Evolutionary conservation across 176 grass and related monocot genomes (phyloP), one percentile per base, ranked within the genome.

Genomic region (Carex scoparia): DNA sequence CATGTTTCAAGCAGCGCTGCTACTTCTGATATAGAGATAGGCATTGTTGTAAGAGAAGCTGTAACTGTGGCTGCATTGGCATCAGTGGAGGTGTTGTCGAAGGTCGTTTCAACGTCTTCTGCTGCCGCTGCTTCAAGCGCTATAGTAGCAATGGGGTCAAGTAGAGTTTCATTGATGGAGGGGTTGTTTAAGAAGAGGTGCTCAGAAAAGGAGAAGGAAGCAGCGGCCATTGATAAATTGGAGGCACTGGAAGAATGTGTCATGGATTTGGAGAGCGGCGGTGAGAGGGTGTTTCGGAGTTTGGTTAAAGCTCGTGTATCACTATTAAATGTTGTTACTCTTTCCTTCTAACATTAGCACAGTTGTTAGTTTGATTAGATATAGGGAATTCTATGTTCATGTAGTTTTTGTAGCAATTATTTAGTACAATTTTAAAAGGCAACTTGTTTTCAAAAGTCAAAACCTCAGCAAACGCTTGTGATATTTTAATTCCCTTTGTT

Each of bases 291-390:
- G 65, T 97, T 94, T 72, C 53, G 87, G 76, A 90, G 76, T 51
- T 89, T 94, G 0, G 63, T 89, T 35, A 89, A 79, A 12, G 90
- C 85, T 76, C 86, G 92, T 14, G 94, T 97, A 0, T 85, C 90
- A 1, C 61, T 97, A 44, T 90, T 97, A 79, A 97, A 97, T 84
- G 87, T 94, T 37, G 90, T 91, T 86, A 92, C 94, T 1, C 86
- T 73, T 7, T 49, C 60, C 13, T 83, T 83, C 80, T 83, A 23
- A 19, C 4, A 40, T 62, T 65, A 82, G 54, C 44, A 42, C 42
- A 65, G 55, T 42, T 46, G 44, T 42, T 37, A 37, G 4, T 40
- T 40, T 64, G 4, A 44, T 30, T 82, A 30, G 4, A 49, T 12
- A 63, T 33, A 33, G 1, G 13, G 5, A 42, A 65, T 49, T 44